Percentiles rank a stretch among this genome's conserved stretches.
Evolutionary conservation across 1,139 yeast species (phyloP).

Genomic region (Kodamaea fungicola): DNA sequence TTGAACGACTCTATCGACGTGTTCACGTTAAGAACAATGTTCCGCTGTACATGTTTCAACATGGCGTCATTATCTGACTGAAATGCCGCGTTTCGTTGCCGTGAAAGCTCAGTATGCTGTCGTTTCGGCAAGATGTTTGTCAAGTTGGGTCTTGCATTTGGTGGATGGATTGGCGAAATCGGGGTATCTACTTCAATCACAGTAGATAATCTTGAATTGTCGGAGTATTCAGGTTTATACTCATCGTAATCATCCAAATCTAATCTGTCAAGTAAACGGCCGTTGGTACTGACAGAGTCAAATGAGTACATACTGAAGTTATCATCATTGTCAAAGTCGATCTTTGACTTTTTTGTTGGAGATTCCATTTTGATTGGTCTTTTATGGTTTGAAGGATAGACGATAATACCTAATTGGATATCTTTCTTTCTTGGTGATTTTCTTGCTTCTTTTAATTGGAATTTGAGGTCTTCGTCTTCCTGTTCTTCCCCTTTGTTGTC

Average conservation of each 20-base stretch:
- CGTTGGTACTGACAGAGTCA: slow-evolving; percentile 44
- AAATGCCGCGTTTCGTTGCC: slow-evolving; percentile 21
- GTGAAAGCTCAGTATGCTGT: slow-evolving; percentile 6
- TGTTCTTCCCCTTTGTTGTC: no score
- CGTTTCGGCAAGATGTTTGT: slow-evolving; percentile 7
- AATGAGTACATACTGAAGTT: slow-evolving; percentile 39
- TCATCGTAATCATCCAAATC: slow-evolving; percentile 20
- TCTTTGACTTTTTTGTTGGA: slow-evolving; percentile 6
- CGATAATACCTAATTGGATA: background rate
- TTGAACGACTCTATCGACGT: slow-evolving; percentile 28
- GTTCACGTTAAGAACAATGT: slow-evolving; percentile 14
- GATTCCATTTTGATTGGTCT: slow-evolving; percentile 5
- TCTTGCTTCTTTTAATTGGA: background rate
- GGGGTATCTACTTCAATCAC: slow-evolving; percentile 2
- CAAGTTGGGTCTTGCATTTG: slow-evolving; percentile 6
- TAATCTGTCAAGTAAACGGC: slow-evolving; percentile 40
- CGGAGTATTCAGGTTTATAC: slow-evolving; percentile 14
- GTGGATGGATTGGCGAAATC: background rate
- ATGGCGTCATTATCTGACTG: slow-evolving; percentile 3
- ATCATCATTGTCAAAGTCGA: slow-evolving; percentile 15
- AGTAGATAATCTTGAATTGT: slow-evolving; percentile 1
- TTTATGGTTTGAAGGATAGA: background rate
- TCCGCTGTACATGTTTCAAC: slow-evolving; percentile 9
- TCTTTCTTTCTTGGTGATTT: background rate
- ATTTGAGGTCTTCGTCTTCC: background rate